A percentile compares a stretch with the other conserved stretches of the same genome.
phyloP scores from a whole-genome alignment of 495 filamentous ascomycete species.

The Aspergillus avenaceus region DNA sequence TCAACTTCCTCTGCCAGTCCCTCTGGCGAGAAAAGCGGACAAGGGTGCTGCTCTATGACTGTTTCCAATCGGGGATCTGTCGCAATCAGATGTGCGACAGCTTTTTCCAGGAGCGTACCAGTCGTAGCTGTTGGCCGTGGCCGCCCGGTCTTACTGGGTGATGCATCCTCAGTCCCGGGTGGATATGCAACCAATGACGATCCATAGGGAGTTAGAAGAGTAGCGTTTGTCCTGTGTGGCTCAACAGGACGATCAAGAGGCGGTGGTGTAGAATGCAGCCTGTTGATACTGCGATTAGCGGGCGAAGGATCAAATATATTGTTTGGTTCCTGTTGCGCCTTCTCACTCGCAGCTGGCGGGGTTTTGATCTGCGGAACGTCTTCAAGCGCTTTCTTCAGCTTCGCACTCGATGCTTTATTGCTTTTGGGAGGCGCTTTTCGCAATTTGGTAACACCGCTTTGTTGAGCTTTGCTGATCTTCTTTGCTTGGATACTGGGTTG shows the following conservation, averaged over 20 bases:
- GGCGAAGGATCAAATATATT: conserved; percentile 12
- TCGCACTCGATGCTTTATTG: conserved; percentile 4
- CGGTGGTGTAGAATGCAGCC: conserved; percentile 34
- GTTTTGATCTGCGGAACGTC: background rate
- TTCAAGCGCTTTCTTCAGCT: background rate
- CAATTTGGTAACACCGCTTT: conserved; percentile 28
- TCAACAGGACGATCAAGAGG: conserved; percentile 54
- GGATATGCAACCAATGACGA: conserved; percentile 61
- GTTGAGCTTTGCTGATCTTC: conserved; percentile 21
- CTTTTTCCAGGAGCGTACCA: conserved; percentile 70
- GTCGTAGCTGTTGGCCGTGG: conserved; percentile 58
- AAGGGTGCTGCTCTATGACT: conserved; percentile 72
- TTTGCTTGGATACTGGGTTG: conserved; percentile 26
- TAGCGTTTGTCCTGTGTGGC: conserved; percentile 66
- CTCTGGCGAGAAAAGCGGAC: conserved; percentile 72
- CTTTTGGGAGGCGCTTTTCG: conserved; percentile 20
- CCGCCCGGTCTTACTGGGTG: conserved; percentile 54
- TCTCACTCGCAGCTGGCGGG: conserved; percentile 3
- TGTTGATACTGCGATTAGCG: conserved; percentile 15
- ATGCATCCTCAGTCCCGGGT: conserved; percentile 39
- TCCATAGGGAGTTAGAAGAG: conserved; percentile 74
- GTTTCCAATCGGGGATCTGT: conserved; percentile 70
- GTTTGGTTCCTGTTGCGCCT: conserved; percentile 3
- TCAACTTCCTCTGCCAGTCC: conserved; percentile 80
- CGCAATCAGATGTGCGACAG: conserved; percentile 69